Conservation (phyloP, 345 rosid species). For the Microcos paniculata region DNA sequence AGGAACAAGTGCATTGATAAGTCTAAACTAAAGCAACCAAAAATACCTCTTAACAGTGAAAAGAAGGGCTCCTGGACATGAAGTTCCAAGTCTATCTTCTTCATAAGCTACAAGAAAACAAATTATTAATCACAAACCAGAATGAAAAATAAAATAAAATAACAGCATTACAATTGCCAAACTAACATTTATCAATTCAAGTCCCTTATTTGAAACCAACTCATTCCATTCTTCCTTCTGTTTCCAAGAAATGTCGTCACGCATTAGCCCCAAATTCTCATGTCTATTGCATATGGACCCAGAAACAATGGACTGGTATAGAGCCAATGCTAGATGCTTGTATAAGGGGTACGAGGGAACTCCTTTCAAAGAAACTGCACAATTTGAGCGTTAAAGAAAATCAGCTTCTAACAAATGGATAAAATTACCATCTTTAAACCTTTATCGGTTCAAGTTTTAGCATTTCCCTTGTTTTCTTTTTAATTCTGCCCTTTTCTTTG, state of each 20-base stretch:
- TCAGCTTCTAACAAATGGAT: not conserved
- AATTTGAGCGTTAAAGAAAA: not conserved
- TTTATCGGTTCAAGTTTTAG: not conserved
- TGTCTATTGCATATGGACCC: constrained; percentile 27
- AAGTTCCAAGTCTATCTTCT: constrained; percentile 33
- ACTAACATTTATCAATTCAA: constrained; percentile 40
- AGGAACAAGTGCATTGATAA: not conserved
- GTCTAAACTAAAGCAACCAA: not conserved
- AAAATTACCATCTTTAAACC: not conserved
- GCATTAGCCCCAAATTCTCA: constrained; percentile 21
- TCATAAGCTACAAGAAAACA: constrained; percentile 34
- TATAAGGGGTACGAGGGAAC: constrained; percentile 50
- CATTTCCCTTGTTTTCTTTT: not conserved
- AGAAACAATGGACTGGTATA: constrained; percentile 38
- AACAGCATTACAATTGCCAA: not conserved
- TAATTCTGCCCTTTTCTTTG: not conserved
- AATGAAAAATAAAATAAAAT: not conserved
- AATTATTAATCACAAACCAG: constrained; percentile 1
- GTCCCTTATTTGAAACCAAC: constrained; percentile 35
- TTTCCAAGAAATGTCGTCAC: constrained; percentile 26
- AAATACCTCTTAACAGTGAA: constrained; percentile 44
- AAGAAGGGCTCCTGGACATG: constrained; percentile 52
- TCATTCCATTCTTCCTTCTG: constrained; percentile 42
- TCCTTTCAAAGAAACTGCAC: constrained; percentile 33
- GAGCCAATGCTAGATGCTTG: constrained; percentile 44